These are phyloP conservation scores for Xylaria nigripes DNA, from an alignment of 495 filamentous ascomycete species.

Conservation along the genomic window DNA sequence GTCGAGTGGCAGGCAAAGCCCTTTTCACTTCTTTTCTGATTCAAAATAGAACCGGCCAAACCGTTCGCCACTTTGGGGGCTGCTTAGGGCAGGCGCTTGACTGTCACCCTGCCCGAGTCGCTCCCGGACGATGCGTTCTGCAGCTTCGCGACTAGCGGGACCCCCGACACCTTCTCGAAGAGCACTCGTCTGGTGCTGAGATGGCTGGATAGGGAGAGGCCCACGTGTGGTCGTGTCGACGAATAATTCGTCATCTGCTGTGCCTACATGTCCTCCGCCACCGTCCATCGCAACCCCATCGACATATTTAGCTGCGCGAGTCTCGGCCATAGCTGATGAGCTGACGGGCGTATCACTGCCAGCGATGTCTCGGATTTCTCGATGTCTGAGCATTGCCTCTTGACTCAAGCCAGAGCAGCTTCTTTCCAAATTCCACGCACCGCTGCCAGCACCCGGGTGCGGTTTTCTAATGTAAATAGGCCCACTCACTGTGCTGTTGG, in stretches of 20 bases:
- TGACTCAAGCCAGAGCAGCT: conserved; percentile 37
- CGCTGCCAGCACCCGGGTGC: conserved; percentile 22
- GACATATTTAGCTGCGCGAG: conserved; percentile 36
- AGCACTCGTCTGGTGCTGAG: conserved; percentile 25
- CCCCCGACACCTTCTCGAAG: conserved; percentile 27
- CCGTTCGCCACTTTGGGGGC: conserved; percentile 30
- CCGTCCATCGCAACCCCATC: conserved; percentile 38
- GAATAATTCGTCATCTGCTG: conserved; percentile 28
- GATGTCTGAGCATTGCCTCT: conserved; percentile 24
- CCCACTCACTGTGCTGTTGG: conserved; percentile 66
- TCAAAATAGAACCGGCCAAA: conserved; percentile 50
- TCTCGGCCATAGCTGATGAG: conserved; percentile 33
- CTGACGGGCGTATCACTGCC: conserved; percentile 35
- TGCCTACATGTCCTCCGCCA: conserved; percentile 16
- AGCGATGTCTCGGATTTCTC: conserved; percentile 17
- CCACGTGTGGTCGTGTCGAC: conserved; percentile 38
- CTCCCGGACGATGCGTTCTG: conserved; percentile 49
- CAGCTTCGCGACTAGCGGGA: conserved; percentile 32
- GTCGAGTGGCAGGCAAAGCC: not conserved
- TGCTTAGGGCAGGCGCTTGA: conserved; percentile 31
- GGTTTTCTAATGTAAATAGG: conserved; percentile 53
- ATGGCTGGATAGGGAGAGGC: conserved; percentile 29
- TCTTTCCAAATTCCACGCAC: conserved; percentile 31
- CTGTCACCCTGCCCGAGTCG: conserved; percentile 35
- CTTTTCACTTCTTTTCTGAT: conserved; percentile 33